Conservation (phyloP, 139 green algal species). For the Haematococcus lacustris region DNA sequence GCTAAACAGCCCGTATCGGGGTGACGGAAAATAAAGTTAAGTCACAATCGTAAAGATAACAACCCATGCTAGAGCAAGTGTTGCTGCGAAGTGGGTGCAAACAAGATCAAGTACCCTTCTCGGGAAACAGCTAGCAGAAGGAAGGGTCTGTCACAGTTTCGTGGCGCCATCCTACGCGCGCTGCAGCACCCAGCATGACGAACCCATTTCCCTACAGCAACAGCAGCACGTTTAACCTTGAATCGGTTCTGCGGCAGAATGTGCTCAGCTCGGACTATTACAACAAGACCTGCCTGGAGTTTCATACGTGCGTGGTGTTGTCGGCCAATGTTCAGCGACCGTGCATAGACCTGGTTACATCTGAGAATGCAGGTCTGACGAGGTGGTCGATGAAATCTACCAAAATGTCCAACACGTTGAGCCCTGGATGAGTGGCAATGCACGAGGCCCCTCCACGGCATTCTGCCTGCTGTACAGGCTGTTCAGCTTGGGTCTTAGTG, state of each 20-base stretch:
- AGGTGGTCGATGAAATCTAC: constrained; percentile 86
- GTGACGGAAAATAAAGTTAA: no score
- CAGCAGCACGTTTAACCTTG: constrained; percentile 70
- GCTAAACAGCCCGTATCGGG: no score
- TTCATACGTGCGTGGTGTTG: constrained; percentile 32
- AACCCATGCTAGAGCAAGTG: no score
- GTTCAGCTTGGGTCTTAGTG: constrained; percentile 63
- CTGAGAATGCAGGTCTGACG: constrained; percentile 55
- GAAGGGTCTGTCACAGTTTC: no score
- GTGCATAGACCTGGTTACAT: no score
- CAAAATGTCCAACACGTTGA: constrained; percentile 80
- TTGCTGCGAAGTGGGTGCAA: no score
- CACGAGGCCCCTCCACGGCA: constrained; percentile 79
- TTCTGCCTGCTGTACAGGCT: constrained; percentile 90
- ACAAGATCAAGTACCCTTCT: no score
- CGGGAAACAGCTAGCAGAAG: no score
- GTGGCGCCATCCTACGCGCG: no score
- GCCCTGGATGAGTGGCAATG: constrained; percentile 96
- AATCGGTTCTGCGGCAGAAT: constrained; percentile 75
- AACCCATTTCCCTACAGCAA: constrained; percentile 45
- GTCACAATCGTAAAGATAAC: no score
- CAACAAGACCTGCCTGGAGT: constrained; percentile 45
- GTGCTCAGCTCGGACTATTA: constrained; percentile 73
- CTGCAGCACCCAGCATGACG: background rate
- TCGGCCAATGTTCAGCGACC: no score